phyloP scores from a whole-genome alignment of 306 rosid species.

The Calophaca sinica region DNA sequence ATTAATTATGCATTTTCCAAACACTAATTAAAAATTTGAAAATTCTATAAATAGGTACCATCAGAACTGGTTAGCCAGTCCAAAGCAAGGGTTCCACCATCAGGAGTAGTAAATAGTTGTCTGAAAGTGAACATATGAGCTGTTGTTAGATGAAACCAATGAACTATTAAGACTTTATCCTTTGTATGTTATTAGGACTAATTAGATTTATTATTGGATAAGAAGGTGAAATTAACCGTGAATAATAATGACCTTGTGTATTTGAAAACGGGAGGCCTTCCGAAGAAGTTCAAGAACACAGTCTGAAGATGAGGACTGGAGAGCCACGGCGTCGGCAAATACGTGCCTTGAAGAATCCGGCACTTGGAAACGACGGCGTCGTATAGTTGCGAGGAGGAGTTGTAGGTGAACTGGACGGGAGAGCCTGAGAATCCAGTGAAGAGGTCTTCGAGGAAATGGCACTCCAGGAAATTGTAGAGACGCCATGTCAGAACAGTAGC shows the following conservation, averaged over 20 bases:
- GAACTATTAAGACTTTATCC: too few species aligned
- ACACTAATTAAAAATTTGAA: conserved; percentile 19
- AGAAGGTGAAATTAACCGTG: not conserved
- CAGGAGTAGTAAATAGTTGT: conserved; percentile 65
- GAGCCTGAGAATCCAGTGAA: conserved; percentile 65
- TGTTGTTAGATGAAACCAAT: conserved; percentile 30
- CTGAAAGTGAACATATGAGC: conserved; percentile 46
- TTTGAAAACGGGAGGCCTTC: conserved; percentile 70
- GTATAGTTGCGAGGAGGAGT: conserved; percentile 61
- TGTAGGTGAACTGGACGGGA: conserved; percentile 58
- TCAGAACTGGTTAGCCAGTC: conserved; percentile 69
- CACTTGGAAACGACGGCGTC: conserved; percentile 81
- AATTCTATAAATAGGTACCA: conserved; percentile 50
- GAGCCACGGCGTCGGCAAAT: conserved; percentile 80
- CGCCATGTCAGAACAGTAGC: conserved; percentile 13
- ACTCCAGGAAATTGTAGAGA: conserved; percentile 74
- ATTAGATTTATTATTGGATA: not conserved
- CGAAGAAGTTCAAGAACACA: conserved; percentile 66
- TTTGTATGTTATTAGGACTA: not conserved
- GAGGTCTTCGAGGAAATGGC: conserved; percentile 69
- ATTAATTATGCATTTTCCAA: conserved; percentile 17
- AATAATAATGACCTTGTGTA: conserved; percentile 62
- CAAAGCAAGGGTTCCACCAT: conserved; percentile 83
- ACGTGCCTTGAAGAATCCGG: conserved; percentile 70
- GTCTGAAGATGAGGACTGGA: conserved; percentile 92